phyloP scores from a whole-genome alignment of 2,329 filamentous ascomycete species.

The Byssoonygena ceratinophila region DNA sequence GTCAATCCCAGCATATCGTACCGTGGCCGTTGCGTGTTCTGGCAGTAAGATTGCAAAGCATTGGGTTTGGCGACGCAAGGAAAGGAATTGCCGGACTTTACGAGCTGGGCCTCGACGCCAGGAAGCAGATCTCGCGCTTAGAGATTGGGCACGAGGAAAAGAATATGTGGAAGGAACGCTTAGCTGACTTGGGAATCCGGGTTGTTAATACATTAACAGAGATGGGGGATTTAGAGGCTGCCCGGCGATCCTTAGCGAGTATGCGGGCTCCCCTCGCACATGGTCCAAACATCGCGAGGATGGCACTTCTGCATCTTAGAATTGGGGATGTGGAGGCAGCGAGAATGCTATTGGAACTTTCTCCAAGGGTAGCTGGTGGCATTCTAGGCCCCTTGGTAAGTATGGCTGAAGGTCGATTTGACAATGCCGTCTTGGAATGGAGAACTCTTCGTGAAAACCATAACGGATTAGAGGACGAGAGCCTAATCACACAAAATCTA shows the following conservation, averaged over 20 bases:
- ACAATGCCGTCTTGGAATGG: slow-evolving; percentile 54
- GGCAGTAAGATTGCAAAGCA: slow-evolving; percentile 69
- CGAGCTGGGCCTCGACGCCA: slow-evolving; percentile 70
- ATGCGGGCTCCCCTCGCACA: slow-evolving; percentile 36
- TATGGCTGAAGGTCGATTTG: slow-evolving; percentile 68
- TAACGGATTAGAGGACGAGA: slow-evolving; percentile 40
- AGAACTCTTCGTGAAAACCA: slow-evolving; percentile 40
- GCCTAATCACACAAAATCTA: slow-evolving; percentile 69
- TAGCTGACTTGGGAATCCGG: slow-evolving; percentile 62
- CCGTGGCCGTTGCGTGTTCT: slow-evolving; percentile 82
- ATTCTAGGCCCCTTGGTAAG: slow-evolving; percentile 53
- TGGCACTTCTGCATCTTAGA: slow-evolving; percentile 62
- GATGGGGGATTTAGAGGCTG: slow-evolving; percentile 78
- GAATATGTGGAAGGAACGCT: slow-evolving; percentile 58
- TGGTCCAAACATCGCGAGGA: slow-evolving; percentile 29
- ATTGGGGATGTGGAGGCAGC: slow-evolving; percentile 67
- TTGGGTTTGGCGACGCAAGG: slow-evolving; percentile 74
- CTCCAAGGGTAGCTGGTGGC: slow-evolving; percentile 21
- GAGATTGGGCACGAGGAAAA: slow-evolving; percentile 45
- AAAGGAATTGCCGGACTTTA: slow-evolving; percentile 84
- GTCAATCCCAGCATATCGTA: slow-evolving; percentile 60
- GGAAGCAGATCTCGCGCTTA: slow-evolving; percentile 48
- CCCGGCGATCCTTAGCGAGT: slow-evolving; percentile 58
- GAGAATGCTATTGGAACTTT: slow-evolving; percentile 40
- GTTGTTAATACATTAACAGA: slow-evolving; percentile 45